Evolutionary conservation across 495 filamentous ascomycete genomes (phyloP), one percentile per base, ranked within the genome.

Genomic region (Penicillium canariense): DNA sequence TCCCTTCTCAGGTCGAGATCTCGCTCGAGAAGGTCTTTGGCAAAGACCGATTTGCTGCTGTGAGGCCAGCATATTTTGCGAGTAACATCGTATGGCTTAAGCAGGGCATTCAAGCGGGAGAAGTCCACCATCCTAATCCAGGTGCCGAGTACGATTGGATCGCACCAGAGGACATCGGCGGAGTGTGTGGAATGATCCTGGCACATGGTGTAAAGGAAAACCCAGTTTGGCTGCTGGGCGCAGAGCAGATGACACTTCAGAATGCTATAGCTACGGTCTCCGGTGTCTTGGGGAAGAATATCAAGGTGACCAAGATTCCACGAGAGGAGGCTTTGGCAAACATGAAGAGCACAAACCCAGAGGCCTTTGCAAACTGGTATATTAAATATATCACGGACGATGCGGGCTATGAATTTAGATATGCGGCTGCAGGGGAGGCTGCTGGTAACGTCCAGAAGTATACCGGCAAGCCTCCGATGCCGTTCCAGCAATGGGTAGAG

Each of bases 401-500:
- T 20, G 20, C 53, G 15, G 35, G 32, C 6, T 32, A 32, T 32
- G 30, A 32, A 12, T 32, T 32, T 12, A 6, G 30, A 32, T 12
- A 32, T 12, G 6, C 30, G 30, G 30, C 30, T 4, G 36, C 15
- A 7, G 4, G 22, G 28, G 34, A 49, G 18, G 56, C 49, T 11
- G 15, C 28, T 9, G 46, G 12, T 3, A 60, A 51, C 40, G 15
- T 58, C 6, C 50, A 46, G 17, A 63, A 57, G 49, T 63, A 56
- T 43, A 60, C 50, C 2, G 12, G 39, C 1, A 49, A 55, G 18
- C 66, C 74, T 39, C 77, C 81, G 9, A 55, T 69, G 40, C 59
- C 44, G 17, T 77, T 84, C 54, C 61, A 68, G 54, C 57, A 72
- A 25, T 84, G 81, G 81, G 49, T 83, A 38, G 68, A 73, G 50